Conservation (phyloP, 257 asterid species). For the Asclepias syriaca region DNA sequence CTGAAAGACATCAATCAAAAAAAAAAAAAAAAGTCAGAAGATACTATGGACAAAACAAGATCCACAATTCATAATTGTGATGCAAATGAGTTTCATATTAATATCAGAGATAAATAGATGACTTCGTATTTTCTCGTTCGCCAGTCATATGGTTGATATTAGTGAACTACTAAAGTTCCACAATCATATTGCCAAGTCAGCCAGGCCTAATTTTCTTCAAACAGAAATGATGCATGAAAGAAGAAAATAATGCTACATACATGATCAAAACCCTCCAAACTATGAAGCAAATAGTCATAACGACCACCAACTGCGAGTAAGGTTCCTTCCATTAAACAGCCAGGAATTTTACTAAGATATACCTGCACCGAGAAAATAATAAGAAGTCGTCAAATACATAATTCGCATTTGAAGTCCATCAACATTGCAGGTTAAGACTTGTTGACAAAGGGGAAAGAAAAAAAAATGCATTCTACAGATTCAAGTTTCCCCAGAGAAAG, state of each 20-base stretch:
- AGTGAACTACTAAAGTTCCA: neutral
- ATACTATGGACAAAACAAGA: neutral
- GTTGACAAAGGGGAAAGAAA: neutral
- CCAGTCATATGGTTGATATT: neutral
- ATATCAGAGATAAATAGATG: neutral
- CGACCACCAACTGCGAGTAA: conserved; percentile 98
- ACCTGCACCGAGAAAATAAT: conserved; percentile 34
- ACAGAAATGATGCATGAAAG: conserved; percentile 14
- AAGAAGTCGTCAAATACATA: neutral
- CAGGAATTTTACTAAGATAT: conserved; percentile 60
- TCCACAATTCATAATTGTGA: neutral
- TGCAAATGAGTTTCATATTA: neutral
- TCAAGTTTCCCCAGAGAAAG: neutral
- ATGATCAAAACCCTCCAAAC: conserved; percentile 48
- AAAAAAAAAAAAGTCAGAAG: conserved; percentile 12
- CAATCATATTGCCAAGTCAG: neutral
- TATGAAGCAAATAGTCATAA: conserved; percentile 77
- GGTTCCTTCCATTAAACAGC: conserved; percentile 70
- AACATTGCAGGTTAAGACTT: neutral
- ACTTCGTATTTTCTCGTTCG: neutral
- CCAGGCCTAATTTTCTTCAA: neutral
- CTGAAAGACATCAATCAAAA: conserved; percentile 34
- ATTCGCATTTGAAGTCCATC: neutral
- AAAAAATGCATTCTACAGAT: neutral
- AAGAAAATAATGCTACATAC: conserved; percentile 42